These are phyloP conservation scores for Talaromyces sp. DNA, from an alignment of 2,329 filamentous ascomycete genomes.

Conservation along the genomic window DNA sequence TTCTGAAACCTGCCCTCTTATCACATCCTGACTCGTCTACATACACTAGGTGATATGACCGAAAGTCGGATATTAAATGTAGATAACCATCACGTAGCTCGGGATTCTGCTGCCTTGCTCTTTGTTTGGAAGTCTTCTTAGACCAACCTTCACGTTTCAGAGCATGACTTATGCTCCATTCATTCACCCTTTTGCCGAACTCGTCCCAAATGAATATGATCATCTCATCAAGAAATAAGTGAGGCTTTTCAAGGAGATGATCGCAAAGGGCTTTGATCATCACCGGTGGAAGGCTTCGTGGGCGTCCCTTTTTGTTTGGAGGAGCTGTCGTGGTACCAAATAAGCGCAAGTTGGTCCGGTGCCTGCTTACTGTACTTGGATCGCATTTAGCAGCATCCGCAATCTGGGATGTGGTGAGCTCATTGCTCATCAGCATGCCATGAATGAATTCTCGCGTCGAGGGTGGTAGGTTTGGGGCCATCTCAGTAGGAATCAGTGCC, in stretches of 20 bases:
- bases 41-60: not conserved
- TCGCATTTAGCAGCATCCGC: slow-evolving; percentile 19
- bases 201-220: too few relatives aligned
- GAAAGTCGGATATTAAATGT: slow-evolving; percentile 30
- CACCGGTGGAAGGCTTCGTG: slow-evolving; percentile 27
- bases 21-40: too few relatives aligned
- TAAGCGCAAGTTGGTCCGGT: slow-evolving; percentile 16
- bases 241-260: slow-evolving; percentile 30
- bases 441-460: slow-evolving; percentile 16
- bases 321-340: slow-evolving; percentile 22
- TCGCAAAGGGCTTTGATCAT: slow-evolving; percentile 34
- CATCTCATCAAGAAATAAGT: too few relatives aligned
- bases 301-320: slow-evolving; percentile 23
- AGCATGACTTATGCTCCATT: slow-evolving; percentile 20
- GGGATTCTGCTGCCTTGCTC: slow-evolving; percentile 34
- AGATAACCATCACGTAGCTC: slow-evolving; percentile 37
- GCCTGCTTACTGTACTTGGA: slow-evolving; percentile 16
- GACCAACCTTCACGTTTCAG: slow-evolving; percentile 30
- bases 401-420: slow-evolving; percentile 18
- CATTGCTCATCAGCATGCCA: slow-evolving; percentile 13
- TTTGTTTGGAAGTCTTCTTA: slow-evolving; percentile 32
- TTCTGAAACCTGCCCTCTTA: slow-evolving; percentile 28
- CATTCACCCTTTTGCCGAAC: slow-evolving; percentile 25
- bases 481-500: slow-evolving; percentile 6
- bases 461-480: slow-evolving; percentile 1